These are phyloP conservation scores for Heimioporus sp. DNA, from an alignment of 768 basidiomycete genomes.

Conservation along the genomic window DNA sequence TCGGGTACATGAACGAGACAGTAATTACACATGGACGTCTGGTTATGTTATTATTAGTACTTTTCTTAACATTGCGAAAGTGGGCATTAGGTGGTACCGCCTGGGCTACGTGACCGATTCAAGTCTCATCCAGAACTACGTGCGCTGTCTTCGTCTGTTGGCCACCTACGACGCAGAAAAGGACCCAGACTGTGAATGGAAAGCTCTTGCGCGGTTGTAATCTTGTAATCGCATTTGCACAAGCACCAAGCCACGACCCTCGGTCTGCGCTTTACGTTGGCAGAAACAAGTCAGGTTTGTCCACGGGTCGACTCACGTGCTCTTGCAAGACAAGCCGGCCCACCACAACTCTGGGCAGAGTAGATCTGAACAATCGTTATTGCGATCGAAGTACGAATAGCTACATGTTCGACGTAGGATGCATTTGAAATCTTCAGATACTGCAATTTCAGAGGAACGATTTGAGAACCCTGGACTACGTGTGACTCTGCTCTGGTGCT, in stretches of 20 bases:
- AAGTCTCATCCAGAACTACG: conserved; percentile 13
- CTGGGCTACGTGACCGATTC: neutral
- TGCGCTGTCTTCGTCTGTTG: conserved; percentile 20
- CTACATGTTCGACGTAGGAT: too few relatives aligned
- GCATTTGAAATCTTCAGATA: too few relatives aligned
- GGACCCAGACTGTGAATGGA: conserved; percentile 69
- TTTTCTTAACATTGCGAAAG: conserved; percentile 27
- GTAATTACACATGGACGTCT: conserved; percentile 51
- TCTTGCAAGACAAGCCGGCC: conserved; percentile 50
- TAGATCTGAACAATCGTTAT: too few relatives aligned
- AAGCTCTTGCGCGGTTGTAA: conserved; percentile 85
- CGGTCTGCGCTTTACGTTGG: conserved; percentile 31
- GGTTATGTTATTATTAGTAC: conserved; percentile 12
- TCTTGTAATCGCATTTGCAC: conserved; percentile 87
- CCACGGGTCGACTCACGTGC: conserved; percentile 8
- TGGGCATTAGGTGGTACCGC: conserved; percentile 6
- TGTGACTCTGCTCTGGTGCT: conserved; percentile 60
- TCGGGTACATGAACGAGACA: conserved; percentile 77
- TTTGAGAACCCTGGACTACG: too few relatives aligned
- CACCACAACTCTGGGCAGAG: neutral
- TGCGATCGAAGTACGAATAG: too few relatives aligned
- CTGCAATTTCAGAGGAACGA: too few relatives aligned
- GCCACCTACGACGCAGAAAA: conserved; percentile 75
- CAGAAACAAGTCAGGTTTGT: conserved; percentile 29
- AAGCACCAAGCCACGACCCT: conserved; percentile 52